Conservation (phyloP, 2,329 filamentous ascomycete genomes). For the Hypoxylon sp. region DNA sequence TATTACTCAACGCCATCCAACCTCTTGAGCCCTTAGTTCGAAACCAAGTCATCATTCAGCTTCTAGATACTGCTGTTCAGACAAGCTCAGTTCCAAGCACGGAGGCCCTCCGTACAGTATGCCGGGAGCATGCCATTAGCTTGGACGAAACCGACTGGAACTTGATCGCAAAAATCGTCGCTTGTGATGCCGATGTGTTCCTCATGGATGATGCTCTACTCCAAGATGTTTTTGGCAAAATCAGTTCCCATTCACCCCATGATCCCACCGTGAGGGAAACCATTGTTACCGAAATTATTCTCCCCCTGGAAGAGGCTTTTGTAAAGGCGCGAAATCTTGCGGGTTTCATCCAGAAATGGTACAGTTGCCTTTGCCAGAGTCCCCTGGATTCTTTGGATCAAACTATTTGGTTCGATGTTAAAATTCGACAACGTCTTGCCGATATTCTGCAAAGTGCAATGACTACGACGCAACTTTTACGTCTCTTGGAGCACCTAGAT, state of each 20-base stretch:
- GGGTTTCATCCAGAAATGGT: slow-evolving; percentile 59
- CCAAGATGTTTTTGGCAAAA: slow-evolving; percentile 52
- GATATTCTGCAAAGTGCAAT: slow-evolving; percentile 56
- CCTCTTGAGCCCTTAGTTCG: slow-evolving; percentile 38
- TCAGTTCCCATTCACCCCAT: slow-evolving; percentile 49
- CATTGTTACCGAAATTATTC: slow-evolving; percentile 54
- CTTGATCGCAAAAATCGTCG: slow-evolving; percentile 60
- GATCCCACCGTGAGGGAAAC: slow-evolving; percentile 45
- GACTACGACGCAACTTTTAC: slow-evolving; percentile 56
- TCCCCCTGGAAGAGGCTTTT: slow-evolving; percentile 61
- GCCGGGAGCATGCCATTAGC: slow-evolving; percentile 49
- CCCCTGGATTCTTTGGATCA: slow-evolving; percentile 35
- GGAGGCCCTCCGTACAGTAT: slow-evolving; percentile 53
- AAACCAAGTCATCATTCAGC: slow-evolving; percentile 49
- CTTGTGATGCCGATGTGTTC: slow-evolving; percentile 63
- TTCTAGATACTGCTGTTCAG: slow-evolving; percentile 56
- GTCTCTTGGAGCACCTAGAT: slow-evolving; percentile 56
- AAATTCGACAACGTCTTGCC: slow-evolving; percentile 49
- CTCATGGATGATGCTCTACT: slow-evolving; percentile 55
- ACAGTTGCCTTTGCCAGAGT: slow-evolving; percentile 47
- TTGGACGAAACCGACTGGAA: slow-evolving; percentile 56
- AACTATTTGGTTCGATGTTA: slow-evolving; percentile 50
- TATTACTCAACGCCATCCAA: slow-evolving; percentile 45
- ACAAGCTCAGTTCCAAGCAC: slow-evolving; percentile 56
- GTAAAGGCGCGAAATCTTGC: slow-evolving; percentile 58